Percentiles rank a stretch among this genome's conserved stretches.
Conservation (phyloP, 805 yeast genomes). For the Yamadazyma nakazawae region DNA sequence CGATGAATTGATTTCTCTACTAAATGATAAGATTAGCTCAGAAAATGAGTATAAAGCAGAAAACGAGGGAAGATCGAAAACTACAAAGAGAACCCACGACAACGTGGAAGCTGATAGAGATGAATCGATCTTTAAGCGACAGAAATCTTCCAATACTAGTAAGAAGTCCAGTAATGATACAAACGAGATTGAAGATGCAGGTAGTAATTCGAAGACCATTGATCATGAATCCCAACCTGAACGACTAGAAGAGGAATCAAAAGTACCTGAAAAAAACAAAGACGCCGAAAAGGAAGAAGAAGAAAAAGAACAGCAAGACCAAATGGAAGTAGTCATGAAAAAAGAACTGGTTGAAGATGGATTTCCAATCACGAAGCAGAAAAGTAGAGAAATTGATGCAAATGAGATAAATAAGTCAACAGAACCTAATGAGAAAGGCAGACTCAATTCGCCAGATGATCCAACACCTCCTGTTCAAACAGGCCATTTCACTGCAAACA, state of each 20-base stretch:
- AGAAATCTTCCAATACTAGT: neutral
- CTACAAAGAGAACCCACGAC: neutral
- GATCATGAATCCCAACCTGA: neutral
- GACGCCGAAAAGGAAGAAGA: neutral
- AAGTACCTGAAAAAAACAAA: neutral
- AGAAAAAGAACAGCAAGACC: neutral
- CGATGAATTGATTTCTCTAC: conserved; percentile 6
- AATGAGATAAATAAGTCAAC: neutral
- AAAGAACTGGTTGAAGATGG: conserved; percentile 6
- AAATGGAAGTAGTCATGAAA: neutral
- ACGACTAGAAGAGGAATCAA: conserved; percentile 1
- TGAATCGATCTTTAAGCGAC: neutral
- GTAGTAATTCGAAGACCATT: neutral
- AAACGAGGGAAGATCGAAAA: neutral
- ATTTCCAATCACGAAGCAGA: neutral
- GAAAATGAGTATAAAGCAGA: conserved; percentile 17
- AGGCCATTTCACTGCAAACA: conserved; percentile 46
- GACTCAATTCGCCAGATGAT: conserved; percentile 26
- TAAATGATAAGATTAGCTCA: conserved; percentile 8
- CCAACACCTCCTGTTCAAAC: conserved; percentile 46
- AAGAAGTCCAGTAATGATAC: conserved; percentile 4
- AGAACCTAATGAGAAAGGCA: conserved; percentile 4
- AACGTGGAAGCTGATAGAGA: neutral
- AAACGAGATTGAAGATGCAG: conserved; percentile 16
- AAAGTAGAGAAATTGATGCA: conserved; percentile 1